Evolutionary conservation across 75 land plant species (phyloP), one percentile per base, ranked within the genome.

Genomic region (Adiantum capillusveneris): DNA sequence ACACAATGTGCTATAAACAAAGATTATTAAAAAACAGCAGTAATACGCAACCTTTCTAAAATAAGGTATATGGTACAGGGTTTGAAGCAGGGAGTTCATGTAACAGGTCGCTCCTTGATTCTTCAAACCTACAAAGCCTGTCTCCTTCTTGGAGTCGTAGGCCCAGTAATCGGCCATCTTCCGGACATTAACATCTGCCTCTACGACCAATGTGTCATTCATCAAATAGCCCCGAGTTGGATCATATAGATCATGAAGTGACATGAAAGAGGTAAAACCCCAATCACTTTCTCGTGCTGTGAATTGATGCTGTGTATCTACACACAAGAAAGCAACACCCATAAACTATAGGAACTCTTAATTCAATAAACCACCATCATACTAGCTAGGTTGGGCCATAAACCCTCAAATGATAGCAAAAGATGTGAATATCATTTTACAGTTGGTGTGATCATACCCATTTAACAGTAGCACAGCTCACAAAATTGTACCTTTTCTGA

Each of bases 181-280:
- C 26, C 79, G 78, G 18, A 81, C 85, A 75, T 71, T 68, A 17
- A 91, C 88, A 61, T 82, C 85, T 37, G 83, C 94, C 68, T 87
- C 93, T 48, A 91, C 59, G 56, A 75, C 44, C 19, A 69, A 67
- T 16, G 73, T 82, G 60, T 91, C 88, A 78, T 87, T 84, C 65
- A 79, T 75, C 46, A 91, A 68, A 54, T 71, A 91, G 37, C 88
- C 93, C 64, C 79, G 77, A 25, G 56, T 29, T 25, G 80, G 79
- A 53, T 91, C 84, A 74, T 90, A 87, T 26, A 90, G 76, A 11
- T 90, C 97, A 63, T 75, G 62, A 9, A 90, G 78, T 27, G 93
- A 78, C 97, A 90, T 90, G 60, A 90, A 90, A 11, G 97, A 90
- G 31, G 97, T 90, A 71, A 90, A 90, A 63, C 97, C 97, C 97